Percentiles rank a stretch among this genome's conserved stretches.
These are phyloP conservation scores for Pisolithus albus DNA, from an alignment of 768 basidiomycete genomes.

Conservation along the genomic window DNA sequence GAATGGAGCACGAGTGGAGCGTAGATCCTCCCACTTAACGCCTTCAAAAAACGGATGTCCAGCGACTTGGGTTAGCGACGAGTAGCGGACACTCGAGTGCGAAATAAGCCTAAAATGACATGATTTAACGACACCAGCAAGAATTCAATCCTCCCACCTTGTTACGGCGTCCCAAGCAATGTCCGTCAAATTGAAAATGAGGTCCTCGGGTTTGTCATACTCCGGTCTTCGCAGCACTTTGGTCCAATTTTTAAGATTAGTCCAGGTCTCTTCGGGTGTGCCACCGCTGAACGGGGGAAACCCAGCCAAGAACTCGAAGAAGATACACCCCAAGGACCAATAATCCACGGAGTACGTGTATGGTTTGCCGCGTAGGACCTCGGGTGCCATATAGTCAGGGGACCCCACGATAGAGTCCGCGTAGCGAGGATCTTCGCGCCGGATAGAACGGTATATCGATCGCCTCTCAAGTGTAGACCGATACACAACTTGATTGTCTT, in stretches of 20 bases:
- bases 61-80: conserved; percentile 66
- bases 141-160: conserved; percentile 39
- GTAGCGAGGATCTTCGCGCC: conserved; percentile 85
- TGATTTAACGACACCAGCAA: conserved; percentile 1
- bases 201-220: conserved; percentile 92
- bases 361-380: conserved; percentile 88
- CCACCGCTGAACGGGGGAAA: conserved; percentile 98
- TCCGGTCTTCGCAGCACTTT: conserved; percentile 87
- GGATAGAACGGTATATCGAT: conserved; percentile 88
- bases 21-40: conserved; percentile 73
- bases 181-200: conserved; percentile 93
- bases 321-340: conserved; percentile 96
- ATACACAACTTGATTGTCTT: conserved; percentile 84
- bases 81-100: conserved; percentile 72
- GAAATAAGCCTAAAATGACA: conserved; percentile 63
- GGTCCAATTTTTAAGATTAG: conserved; percentile 97
- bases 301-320: conserved; percentile 95
- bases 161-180: conserved; percentile 93
- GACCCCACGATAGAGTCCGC: conserved; percentile 98
- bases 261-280: conserved; percentile 97
- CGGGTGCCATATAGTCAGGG: conserved; percentile 97
- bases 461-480: conserved; percentile 92
- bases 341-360: conserved; percentile 97
- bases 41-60: conserved; percentile 77
- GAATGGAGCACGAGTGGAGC: conserved; percentile 76